Evolutionary conservation across 352 stramenopile species (phyloP), one percentile per base, ranked within the genome.

Genomic region (Halophytophthora batemanensis): DNA sequence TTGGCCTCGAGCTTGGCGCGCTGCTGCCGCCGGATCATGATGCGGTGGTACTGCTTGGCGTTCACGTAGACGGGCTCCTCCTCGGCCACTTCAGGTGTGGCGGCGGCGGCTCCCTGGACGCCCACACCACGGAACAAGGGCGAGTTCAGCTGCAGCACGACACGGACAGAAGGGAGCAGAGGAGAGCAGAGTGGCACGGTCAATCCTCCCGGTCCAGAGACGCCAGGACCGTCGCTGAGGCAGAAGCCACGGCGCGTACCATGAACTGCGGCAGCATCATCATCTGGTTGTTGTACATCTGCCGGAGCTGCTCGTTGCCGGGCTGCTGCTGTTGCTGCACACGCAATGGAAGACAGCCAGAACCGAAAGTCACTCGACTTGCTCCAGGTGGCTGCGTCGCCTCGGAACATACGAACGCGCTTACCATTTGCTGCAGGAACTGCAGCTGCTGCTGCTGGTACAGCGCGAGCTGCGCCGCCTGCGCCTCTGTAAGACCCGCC

Each of bases 231-330:
- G 33, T 31, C 34, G 43, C 28, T 39, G 35, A 34, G 18, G 14
- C 37, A 59, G 36, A n/a, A 55, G n/a, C 28, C 22, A 34, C 28
- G 28, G 18, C 15, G 52, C 65, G 31, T 70, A 91, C 81, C 82
- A 92, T 83, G 53, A 89, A 86, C 47, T 77, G 81, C 35, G 81
- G 81, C 54, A 90, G 83, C 70, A 92, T 89, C 72, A 88, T 85
- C 50, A 90, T 83, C 44, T 81, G 71, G 58, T 57, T 75, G 49
- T 68, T 79, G 65, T 89, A 91, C 44, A 91, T 71, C 29, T 79
- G 69, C 23, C 76, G 77, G 14, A 89, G 64, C 56, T 88, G 78
- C 57, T 91, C 81, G 18, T 80, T 87, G 66, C 85, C 87, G 6
- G 78, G 78, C 53, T 92, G 61, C 61, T 85, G 66, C 63, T 82